Conservation (phyloP, 345 rosid genomes). For the Garcia nutans region DNA sequence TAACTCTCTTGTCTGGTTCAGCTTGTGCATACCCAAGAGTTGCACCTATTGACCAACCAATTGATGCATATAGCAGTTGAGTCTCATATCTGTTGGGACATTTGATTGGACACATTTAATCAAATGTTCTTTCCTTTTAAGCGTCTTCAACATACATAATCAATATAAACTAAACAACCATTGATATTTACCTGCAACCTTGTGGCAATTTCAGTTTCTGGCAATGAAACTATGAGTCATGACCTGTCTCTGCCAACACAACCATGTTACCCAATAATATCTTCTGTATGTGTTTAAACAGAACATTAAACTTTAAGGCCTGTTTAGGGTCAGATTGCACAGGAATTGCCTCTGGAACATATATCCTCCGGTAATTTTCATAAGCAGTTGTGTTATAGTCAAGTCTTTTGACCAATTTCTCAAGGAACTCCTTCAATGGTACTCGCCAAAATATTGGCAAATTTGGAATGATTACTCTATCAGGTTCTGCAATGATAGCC, state of each 20-base stretch:
- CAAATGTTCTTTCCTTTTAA: no score
- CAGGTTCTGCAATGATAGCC: conserved; percentile 40
- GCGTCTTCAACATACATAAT: no score
- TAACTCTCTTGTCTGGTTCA: conserved; percentile 2
- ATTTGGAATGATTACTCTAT: conserved; percentile 28
- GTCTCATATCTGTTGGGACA: neutral
- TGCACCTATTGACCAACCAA: conserved; percentile 2
- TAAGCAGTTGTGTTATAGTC: conserved; percentile 29
- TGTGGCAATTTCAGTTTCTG: neutral
- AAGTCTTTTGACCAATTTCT: conserved; percentile 23
- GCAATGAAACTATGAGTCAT: neutral
- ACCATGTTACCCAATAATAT: neutral
- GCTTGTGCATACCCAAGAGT: conserved; percentile 8
- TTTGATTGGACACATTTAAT: neutral
- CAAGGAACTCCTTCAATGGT: conserved; percentile 37
- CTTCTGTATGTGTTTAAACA: conserved; percentile 5
- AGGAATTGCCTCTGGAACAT: conserved; percentile 28
- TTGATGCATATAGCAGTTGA: neutral
- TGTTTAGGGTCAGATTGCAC: conserved; percentile 27
- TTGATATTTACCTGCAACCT: neutral
- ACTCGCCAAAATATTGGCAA: conserved; percentile 33
- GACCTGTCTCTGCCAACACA: neutral
- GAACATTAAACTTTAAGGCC: conserved; percentile 29
- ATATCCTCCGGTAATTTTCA: conserved; percentile 30
- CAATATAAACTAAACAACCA: neutral